These are phyloP conservation scores for Aureobasidium sp. DNA, from an alignment of 2,329 filamentous ascomycete genomes.

Conservation along the genomic window DNA sequence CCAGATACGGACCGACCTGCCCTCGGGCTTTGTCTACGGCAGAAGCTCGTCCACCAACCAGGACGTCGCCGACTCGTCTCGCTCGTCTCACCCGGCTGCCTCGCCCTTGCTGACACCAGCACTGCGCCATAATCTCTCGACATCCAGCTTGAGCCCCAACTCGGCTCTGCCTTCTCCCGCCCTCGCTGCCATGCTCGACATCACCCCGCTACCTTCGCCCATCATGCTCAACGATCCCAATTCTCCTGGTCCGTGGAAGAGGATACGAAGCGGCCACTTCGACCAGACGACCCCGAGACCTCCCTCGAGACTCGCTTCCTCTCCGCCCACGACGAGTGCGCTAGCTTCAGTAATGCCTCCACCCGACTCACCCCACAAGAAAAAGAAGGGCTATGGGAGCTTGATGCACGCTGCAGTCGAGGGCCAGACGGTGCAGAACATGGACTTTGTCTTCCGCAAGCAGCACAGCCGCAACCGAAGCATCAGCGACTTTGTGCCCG, in stretches of 20 bases:
- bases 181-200: slow-evolving; percentile 42
- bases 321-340: slow-evolving; percentile 26
- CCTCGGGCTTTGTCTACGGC: neutral
- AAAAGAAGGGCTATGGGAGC: slow-evolving; percentile 43
- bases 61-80: neutral
- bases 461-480: slow-evolving; percentile 68
- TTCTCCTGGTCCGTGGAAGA: slow-evolving; percentile 36
- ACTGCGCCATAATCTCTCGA: slow-evolving; percentile 11
- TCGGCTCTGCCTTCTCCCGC: slow-evolving; percentile 43
- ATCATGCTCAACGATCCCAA: slow-evolving; percentile 34
- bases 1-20: slow-evolving; percentile 12
- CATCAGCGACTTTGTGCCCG: slow-evolving; percentile 79
- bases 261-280: slow-evolving; percentile 30
- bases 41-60: neutral
- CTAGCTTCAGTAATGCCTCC: slow-evolving; percentile 19
- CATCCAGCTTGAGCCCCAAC: slow-evolving; percentile 24
- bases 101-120: slow-evolving; percentile 10
- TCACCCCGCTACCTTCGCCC: slow-evolving; percentile 48
- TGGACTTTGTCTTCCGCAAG: neutral
- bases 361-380: slow-evolving; percentile 31
- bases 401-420: slow-evolving; percentile 38
- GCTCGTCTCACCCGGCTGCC: neutral
- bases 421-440: slow-evolving; percentile 7
- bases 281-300: slow-evolving; percentile 18
- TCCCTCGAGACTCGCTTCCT: slow-evolving; percentile 28